Conservation (phyloP, 139 green algal species). For the Tetraselmis chui region DNA sequence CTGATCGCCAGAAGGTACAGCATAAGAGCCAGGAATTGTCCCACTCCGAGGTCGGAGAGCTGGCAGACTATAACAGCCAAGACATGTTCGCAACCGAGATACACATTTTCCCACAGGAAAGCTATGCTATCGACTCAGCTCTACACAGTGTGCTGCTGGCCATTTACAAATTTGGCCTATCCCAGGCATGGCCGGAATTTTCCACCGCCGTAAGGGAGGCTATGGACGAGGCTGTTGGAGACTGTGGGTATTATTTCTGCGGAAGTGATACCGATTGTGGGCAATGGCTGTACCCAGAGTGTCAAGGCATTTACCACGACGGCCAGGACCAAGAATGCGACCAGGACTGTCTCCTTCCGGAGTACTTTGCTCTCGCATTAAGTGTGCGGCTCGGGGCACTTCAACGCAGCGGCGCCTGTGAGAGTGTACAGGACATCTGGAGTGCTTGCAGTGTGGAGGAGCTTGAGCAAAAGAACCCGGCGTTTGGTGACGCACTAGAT, state of each 20-base stretch:
- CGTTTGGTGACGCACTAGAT: not conserved
- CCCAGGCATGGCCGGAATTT: not conserved
- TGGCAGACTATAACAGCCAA: not conserved
- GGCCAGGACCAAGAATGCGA: not conserved
- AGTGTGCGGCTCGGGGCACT: not conserved
- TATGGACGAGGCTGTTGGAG: not conserved
- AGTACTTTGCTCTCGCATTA: not conserved
- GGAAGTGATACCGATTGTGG: not conserved
- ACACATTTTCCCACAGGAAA: not conserved
- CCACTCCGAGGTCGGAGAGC: not conserved
- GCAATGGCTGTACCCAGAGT: not conserved
- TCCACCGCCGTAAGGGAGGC: not conserved
- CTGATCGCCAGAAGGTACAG: not conserved
- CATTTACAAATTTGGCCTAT: not conserved
- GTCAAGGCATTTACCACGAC: not conserved
- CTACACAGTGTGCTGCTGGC: not conserved
- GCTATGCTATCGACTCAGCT: not conserved
- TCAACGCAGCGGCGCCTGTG: not conserved
- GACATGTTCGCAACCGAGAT: not conserved
- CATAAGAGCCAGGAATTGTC: not conserved
- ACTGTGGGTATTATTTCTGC: not conserved
- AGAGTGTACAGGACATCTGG: not conserved
- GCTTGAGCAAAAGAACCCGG: not conserved
- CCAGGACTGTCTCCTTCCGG: not conserved
- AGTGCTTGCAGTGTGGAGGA: not conserved